Percentiles rank a stretch among this genome's conserved stretches.
Evolutionary conservation across 805 yeast species (phyloP).

Genomic region (Monosporozyma unispora): DNA sequence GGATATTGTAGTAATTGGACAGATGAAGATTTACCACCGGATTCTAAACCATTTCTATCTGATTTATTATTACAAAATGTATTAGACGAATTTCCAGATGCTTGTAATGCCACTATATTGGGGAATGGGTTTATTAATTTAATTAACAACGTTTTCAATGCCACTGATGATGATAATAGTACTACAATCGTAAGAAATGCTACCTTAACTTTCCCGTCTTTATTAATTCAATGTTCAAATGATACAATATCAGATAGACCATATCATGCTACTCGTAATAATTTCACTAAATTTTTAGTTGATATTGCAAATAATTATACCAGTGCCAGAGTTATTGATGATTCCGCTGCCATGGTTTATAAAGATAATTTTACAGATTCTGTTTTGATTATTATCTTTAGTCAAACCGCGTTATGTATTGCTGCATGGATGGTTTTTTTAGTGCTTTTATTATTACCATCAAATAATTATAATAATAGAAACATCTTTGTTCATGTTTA

Average conservation of each 20-base stretch:
- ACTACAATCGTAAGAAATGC: slow-evolving; percentile 3
- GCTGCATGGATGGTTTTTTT: slow-evolving; percentile 65
- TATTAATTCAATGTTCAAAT: slow-evolving; percentile 13
- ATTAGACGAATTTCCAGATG: slow-evolving; percentile 7
- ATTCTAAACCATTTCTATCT: slow-evolving; percentile 5
- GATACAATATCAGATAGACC: neutral
- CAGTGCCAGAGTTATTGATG: neutral
- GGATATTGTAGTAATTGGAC: neutral
- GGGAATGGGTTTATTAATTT: slow-evolving; percentile 13
- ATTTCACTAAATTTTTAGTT: slow-evolving; percentile 1
- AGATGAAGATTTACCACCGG: neutral
- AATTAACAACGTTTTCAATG: neutral
- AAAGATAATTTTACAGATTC: slow-evolving; percentile 34
- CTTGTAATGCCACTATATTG: slow-evolving; percentile 11
- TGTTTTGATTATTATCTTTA: slow-evolving; percentile 39
- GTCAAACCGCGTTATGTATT: slow-evolving; percentile 46
- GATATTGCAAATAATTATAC: slow-evolving; percentile 1
- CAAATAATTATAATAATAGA: slow-evolving; percentile 39
- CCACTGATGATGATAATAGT: neutral
- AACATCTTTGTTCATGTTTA: slow-evolving; percentile 51
- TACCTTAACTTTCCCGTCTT: slow-evolving; percentile 15
- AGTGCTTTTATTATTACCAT: slow-evolving; percentile 41
- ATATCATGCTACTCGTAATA: neutral
- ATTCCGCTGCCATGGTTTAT: slow-evolving; percentile 5
- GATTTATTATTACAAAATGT: slow-evolving; percentile 6